Evolutionary conservation across 169 alveolate species (phyloP).

Genomic region (Plasmodium relictum): DNA sequence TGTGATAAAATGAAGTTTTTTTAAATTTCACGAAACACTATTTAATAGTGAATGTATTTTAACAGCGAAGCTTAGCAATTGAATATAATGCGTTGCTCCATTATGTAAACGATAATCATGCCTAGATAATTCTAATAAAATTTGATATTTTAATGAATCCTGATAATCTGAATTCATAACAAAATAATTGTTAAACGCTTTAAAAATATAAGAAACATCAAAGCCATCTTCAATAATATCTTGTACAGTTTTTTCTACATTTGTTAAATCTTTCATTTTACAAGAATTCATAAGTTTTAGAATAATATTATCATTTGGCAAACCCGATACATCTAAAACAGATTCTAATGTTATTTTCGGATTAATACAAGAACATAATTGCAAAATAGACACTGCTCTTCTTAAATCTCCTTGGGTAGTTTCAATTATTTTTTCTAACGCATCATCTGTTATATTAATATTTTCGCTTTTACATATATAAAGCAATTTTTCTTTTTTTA

Average conservation of each 20-base stretch:
- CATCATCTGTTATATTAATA: constrained; percentile 81
- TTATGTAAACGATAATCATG: constrained; percentile 63
- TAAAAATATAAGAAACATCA: constrained; percentile 75
- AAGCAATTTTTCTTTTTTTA: constrained; percentile 92
- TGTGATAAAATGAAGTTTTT: background rate
- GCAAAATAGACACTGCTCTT: constrained; percentile 94
- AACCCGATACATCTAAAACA: constrained; percentile 80
- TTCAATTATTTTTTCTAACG: constrained; percentile 87
- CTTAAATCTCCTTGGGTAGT: constrained; percentile 97
- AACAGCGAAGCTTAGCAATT: constrained; percentile 60
- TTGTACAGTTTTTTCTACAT: constrained; percentile 66
- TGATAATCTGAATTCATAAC: constrained; percentile 44
- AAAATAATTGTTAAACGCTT: constrained; percentile 52
- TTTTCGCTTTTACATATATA: constrained; percentile 89
- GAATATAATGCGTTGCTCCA: constrained; percentile 65
- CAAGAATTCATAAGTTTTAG: constrained; percentile 77
- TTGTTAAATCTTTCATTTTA: constrained; percentile 57
- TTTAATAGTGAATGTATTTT: constrained; percentile 55
- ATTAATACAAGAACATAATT: constrained; percentile 87
- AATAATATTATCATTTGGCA: constrained; percentile 74
- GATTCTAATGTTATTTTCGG: constrained; percentile 58
- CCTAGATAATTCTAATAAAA: constrained; percentile 50
- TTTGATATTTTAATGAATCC: constrained; percentile 53
- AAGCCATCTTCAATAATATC: constrained; percentile 71
- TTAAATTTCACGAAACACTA: background rate